phyloP scores from a whole-genome alignment of 257 asterid genomes.

The Gentiana dahurica region DNA sequence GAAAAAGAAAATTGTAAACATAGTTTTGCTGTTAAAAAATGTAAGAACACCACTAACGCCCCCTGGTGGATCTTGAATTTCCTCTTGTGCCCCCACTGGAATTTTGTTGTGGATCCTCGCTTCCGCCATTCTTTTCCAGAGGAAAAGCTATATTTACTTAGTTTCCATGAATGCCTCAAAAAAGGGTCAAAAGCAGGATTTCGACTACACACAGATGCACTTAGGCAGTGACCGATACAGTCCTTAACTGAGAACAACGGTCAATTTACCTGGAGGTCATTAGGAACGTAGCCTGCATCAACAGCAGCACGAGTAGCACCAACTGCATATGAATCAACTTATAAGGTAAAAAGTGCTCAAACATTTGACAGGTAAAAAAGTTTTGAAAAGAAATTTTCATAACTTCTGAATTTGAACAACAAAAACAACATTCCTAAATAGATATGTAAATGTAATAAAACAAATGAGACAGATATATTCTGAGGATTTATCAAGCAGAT shows the following conservation, averaged over 20 bases:
- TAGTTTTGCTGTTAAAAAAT: too few relatives aligned
- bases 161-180: not conserved
- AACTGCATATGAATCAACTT: constrained; percentile 33
- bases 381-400: not conserved
- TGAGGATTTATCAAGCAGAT: not conserved
- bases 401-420: not conserved
- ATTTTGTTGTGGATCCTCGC: too few relatives aligned
- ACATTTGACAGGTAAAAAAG: not conserved
- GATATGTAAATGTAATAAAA: not conserved
- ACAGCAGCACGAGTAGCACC: constrained; percentile 99
- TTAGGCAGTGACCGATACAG: too few relatives aligned
- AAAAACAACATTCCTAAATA: not conserved
- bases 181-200: too few relatives aligned
- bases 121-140: not conserved
- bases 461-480: not conserved
- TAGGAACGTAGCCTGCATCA: constrained; percentile 95
- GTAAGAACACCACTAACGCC: too few relatives aligned
- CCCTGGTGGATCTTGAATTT: too few relatives aligned
- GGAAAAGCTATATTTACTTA: not conserved
- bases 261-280: constrained; percentile 77
- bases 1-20: too few relatives aligned
- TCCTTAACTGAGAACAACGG: too few relatives aligned
- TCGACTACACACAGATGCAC: too few relatives aligned
- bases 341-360: not conserved
- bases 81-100: too few relatives aligned